Evolutionary conservation across 1,139 yeast genomes (phyloP), one percentile per base, ranked within the genome.

Genomic region (Suhomyces coccinellae): DNA sequence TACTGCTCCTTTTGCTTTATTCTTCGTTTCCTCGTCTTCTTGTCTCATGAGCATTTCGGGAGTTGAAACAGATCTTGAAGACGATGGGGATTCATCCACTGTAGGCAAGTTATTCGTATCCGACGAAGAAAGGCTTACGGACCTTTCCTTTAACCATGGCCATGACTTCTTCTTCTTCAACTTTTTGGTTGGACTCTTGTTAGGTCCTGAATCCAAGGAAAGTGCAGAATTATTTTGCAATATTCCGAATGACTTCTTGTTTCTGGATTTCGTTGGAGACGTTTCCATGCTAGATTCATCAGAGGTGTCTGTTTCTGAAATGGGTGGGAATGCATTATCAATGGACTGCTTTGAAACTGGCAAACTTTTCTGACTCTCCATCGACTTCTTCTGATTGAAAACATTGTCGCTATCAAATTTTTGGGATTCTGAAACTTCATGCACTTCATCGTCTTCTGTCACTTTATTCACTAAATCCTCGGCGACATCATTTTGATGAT

Each of bases 71-170:
- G 75, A 68, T 40, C 75, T 51, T 5, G 58, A 44, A 9, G 71
- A 63, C 2, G 46, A 22, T 17, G 51, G 41, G 10, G 53, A 40
- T 27, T 57, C 59, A 6, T 61, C 58, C 13, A 59, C 50, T 3
- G 66, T 54, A 5, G 66, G 62, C 29, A 61, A 53, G 37, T 50
- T 49, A 15, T 46, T 51, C 4, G 56, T 38, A 17, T 67, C 71
- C 6, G 55, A 51, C 2, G 68, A 55, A 10, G 68, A 61, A n/a
- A 62, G 51, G 53, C 70, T 67, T 1, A 59, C 55, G 1, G 71
- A 62, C 45, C 72, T 61, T 28, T 69, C 75, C 45, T 67, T 67
- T 38, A 69, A 53, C 76, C 75, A 71, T 12, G 65, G 63, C 76
- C 75, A 70, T 8, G 71, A 66, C 51, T 66, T 66, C 55, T 70